Base-by-base conservation (phyloP, 2,329 filamentous ascomycete species). In the Monosporascus sp. region DNA sequence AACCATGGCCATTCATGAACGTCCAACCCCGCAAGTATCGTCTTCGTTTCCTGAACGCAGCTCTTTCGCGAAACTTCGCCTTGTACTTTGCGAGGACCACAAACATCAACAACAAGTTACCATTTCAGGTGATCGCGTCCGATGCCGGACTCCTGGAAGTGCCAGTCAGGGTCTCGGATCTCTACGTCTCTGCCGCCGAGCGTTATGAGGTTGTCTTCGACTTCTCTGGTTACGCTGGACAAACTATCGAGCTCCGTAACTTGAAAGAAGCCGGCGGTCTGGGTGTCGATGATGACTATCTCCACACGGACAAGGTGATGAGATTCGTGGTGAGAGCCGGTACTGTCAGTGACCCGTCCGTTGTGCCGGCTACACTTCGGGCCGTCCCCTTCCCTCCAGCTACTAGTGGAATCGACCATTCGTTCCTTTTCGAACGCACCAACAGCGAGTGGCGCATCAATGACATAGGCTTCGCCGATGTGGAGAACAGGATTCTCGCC, bases 11-110 rank as follows among this genome's bases (percentile, higher is more conserved):
- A 3, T 83, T 73, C 57, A 59, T 82, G 9, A 72, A 75, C n/a
- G 80, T 84, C 4, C 77, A 85, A 65, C 80, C 79, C 7, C 75
- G 81, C 62, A 84, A 83, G 63, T 84, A 85, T 65, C 78, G 80
- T 20, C 75, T 85, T 58, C 70, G 81, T 2, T 62, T 83, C 51
- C 72, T 81, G 26, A 75, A 83, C 63, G 73, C 75, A 11, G 71
- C 75, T n/a, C 60, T 79, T 49, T 75, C 71, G 26, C 65, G 76
- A 47, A 72, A 73, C 17, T 82, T 78, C 53, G 66, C 72, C 17
- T 65, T 83, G 8, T 79, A 75, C 60, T 73, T 81, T 44, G 70
- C 61, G 18, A 59, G 63, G 35, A 69, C 70, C 22, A 62, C 65
- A 28, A 68, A 65, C 40, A 22, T 58, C 38, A 54, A 55, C 35